Conservation (phyloP, 768 basidiomycete species). For the Mycena rosella region DNA sequence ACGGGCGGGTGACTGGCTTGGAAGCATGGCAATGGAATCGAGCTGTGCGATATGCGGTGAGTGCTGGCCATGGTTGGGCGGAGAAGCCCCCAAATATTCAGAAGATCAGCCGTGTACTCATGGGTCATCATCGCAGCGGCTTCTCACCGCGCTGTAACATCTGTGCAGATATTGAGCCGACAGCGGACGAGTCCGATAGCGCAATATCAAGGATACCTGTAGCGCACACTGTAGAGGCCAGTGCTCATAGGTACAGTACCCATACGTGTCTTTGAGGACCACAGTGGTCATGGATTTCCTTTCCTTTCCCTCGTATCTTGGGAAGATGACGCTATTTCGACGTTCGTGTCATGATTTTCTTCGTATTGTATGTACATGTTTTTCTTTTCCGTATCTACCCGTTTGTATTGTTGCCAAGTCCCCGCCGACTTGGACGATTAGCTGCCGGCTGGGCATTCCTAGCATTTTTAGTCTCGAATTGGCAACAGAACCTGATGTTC, state of each 20-base stretch:
- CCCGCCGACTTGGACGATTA: slow-evolving; percentile 1
- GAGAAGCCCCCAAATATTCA: slow-evolving; percentile 20
- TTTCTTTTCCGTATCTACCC: slow-evolving; percentile 12
- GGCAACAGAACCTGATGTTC: slow-evolving; percentile 5
- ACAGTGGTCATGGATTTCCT: slow-evolving; percentile 6
- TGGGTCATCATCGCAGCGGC: slow-evolving; percentile 9
- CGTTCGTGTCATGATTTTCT: slow-evolving; percentile 11
- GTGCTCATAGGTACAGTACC: slow-evolving; percentile 4
- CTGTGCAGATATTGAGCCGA: slow-evolving; percentile 17
- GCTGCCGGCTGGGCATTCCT: slow-evolving; percentile 11
- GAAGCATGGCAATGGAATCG: slow-evolving; percentile 17
- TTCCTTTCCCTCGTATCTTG: slow-evolving; percentile 11
- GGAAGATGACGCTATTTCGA: slow-evolving; percentile 4
- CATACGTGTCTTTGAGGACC: slow-evolving; percentile 14
- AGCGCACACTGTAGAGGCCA: slow-evolving; percentile 17
- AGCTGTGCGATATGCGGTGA: slow-evolving; percentile 16
- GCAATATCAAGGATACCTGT: slow-evolving; percentile 11
- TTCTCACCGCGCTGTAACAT: slow-evolving; percentile 18
- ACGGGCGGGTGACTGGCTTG: slow-evolving; percentile 9
- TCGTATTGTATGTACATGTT: slow-evolving; percentile 15
- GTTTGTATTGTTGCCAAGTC: slow-evolving; percentile 4
- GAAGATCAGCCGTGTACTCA: slow-evolving; percentile 14
- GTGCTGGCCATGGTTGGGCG: slow-evolving; percentile 2
- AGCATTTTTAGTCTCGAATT: slow-evolving; percentile 1
- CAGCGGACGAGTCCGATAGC: slow-evolving; percentile 13